Conservation (phyloP, 2,329 filamentous ascomycete genomes). For the Neurospora sp. region DNA sequence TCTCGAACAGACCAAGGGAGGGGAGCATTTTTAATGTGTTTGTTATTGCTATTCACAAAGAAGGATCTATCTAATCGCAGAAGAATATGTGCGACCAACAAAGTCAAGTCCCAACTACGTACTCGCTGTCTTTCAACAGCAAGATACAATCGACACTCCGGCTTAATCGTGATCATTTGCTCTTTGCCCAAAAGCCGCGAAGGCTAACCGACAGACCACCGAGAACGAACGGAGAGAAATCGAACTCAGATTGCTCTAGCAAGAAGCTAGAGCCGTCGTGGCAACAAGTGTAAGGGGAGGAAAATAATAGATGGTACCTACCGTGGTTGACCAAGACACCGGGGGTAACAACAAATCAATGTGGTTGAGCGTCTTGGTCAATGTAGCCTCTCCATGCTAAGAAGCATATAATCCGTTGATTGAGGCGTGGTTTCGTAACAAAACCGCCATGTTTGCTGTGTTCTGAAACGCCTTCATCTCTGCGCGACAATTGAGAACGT, state of each 20-base stretch:
- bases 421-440: neutral
- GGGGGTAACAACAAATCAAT: neutral
- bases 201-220: constrained; percentile 56
- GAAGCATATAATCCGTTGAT: neutral
- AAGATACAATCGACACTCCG: constrained; percentile 86
- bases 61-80: constrained; percentile 1
- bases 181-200: constrained; percentile 55
- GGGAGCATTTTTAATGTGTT: neutral
- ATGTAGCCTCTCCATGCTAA: neutral
- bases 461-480: neutral
- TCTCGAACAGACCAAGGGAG: neutral
- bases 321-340: neutral
- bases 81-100: constrained; percentile 65
- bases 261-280: constrained; percentile 43
- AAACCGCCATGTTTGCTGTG: neutral
- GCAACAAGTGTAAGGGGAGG: constrained; percentile 23
- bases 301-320: constrained; percentile 3
- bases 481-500: neutral
- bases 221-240: constrained; percentile 56
- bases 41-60: neutral
- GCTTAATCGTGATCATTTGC: constrained; percentile 91
- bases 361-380: neutral
- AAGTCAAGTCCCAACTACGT: constrained; percentile 96
- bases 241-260: constrained; percentile 52
- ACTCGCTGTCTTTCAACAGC: constrained; percentile 65